These are phyloP conservation scores for Magnaporthiopsis rhizophila DNA, from an alignment of 2,329 filamentous ascomycete genomes.

Conservation along the genomic window DNA sequence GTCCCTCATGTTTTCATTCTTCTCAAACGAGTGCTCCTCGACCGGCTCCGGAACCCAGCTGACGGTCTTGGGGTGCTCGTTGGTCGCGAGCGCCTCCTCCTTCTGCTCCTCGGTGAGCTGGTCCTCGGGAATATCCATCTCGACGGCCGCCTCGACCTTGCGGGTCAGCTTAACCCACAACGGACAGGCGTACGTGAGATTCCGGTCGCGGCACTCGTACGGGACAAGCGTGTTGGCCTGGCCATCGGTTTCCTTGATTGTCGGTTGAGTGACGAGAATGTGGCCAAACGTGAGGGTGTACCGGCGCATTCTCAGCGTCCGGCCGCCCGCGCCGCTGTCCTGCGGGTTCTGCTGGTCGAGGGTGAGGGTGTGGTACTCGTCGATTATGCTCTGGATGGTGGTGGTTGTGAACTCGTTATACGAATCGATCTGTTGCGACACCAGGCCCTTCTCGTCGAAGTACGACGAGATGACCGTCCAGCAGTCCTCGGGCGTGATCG, in stretches of 20 bases:
- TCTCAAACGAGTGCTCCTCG: slow-evolving; percentile 50
- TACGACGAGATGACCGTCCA: slow-evolving; percentile 97
- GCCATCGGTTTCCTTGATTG: slow-evolving; percentile 89
- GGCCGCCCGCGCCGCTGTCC: slow-evolving; percentile 53
- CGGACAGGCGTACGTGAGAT: slow-evolving; percentile 89
- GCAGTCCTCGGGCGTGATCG: slow-evolving; percentile 93
- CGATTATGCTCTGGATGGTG: slow-evolving; percentile 90
- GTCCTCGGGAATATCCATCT: slow-evolving; percentile 57
- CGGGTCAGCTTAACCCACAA: slow-evolving; percentile 86
- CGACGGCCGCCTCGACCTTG: slow-evolving; percentile 74
- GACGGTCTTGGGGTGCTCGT: slow-evolving; percentile 49
- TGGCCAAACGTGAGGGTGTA: slow-evolving; percentile 94
- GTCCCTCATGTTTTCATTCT: slow-evolving; percentile 46
- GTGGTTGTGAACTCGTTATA: slow-evolving; percentile 95
- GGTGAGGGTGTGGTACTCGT: slow-evolving; percentile 85
- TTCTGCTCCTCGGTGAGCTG: slow-evolving; percentile 62
- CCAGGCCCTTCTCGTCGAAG: slow-evolving; percentile 91
- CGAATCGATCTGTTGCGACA: slow-evolving; percentile 95
- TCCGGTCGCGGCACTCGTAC: slow-evolving; percentile 91
- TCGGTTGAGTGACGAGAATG: slow-evolving; percentile 80
- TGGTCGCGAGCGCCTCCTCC: slow-evolving; percentile 44
- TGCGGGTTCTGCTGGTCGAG: slow-evolving; percentile 86
- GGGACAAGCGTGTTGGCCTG: slow-evolving; percentile 78
- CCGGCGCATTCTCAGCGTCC: slow-evolving; percentile 76
- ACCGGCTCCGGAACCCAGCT: slow-evolving; percentile 55